These are phyloP conservation scores for Phaeotremella skinneri DNA, from an alignment of 768 basidiomycete species.

Conservation along the genomic window DNA sequence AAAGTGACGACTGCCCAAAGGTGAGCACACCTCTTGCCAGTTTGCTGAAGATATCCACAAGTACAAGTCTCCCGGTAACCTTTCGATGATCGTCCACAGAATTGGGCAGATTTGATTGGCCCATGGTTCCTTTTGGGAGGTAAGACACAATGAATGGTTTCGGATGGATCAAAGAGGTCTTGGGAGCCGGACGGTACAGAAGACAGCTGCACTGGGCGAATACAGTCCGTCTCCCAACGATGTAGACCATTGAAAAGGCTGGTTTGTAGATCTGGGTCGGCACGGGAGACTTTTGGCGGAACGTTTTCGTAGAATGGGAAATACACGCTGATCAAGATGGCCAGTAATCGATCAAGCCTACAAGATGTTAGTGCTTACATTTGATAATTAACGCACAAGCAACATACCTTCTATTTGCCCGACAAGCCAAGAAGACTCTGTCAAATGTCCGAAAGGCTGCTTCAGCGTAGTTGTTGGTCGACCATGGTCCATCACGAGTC, in stretches of 20 bases:
- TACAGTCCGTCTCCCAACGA: constrained; percentile 10
- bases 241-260: constrained; percentile 5
- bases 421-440: constrained; percentile 13
- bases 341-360: constrained; percentile 13
- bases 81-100: background rate
- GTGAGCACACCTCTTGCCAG: constrained; percentile 13
- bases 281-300: background rate
- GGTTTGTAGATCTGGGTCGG: background rate
- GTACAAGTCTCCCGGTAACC: constrained; percentile 5
- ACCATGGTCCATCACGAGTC: constrained; percentile 18
- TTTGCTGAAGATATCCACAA: background rate
- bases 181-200: no score
- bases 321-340: constrained; percentile 4
- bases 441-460: constrained; percentile 14
- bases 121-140: background rate
- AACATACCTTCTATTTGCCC: constrained; percentile 10
- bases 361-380: no score
- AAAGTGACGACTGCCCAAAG: constrained; percentile 14
- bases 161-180: no score
- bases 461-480: constrained; percentile 16
- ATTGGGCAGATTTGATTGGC: background rate
- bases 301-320: constrained; percentile 14
- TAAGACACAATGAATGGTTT: constrained; percentile 2
- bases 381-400: no score
- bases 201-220: background rate